Conservation (phyloP, 2,329 filamentous ascomycete genomes). For the Hymenoscyphus occultus region DNA sequence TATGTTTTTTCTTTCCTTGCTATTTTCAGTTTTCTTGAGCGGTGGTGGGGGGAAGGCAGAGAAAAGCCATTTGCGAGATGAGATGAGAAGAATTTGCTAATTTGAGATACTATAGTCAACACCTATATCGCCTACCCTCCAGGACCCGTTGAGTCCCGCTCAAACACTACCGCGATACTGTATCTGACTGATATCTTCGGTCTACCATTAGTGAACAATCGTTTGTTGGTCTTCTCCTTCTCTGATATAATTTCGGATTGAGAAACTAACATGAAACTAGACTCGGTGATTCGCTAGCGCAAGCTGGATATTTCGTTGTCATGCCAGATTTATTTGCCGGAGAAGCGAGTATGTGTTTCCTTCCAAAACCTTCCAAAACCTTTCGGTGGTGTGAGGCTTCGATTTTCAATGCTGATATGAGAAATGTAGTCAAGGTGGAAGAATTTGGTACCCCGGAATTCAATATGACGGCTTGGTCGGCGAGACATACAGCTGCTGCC, state of each 20-base stretch:
- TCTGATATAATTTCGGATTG: no score
- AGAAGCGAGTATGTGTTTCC: constrained; percentile 34
- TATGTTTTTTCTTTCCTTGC: neutral
- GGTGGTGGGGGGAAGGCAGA: neutral
- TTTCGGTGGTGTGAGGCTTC: neutral
- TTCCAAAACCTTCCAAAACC: no score
- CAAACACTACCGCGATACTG: constrained; percentile 53
- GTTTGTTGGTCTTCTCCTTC: constrained; percentile 15
- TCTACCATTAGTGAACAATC: constrained; percentile 35
- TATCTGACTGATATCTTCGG: constrained; percentile 59
- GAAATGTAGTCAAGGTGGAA: constrained; percentile 9
- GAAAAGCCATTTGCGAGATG: neutral
- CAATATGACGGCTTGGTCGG: constrained; percentile 43
- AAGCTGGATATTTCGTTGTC: constrained; percentile 62
- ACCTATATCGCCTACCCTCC: constrained; percentile 54
- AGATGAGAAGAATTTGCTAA: neutral
- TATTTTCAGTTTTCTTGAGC: neutral
- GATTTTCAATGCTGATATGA: neutral
- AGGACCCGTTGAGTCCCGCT: constrained; percentile 40
- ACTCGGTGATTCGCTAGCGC: constrained; percentile 63
- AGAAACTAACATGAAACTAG: constrained; percentile 3
- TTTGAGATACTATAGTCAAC: constrained; percentile 40
- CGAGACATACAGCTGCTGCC: constrained; percentile 39
- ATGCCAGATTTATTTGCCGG: constrained; percentile 66
- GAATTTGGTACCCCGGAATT: constrained; percentile 36